These are phyloP conservation scores for Entamoeba invadens DNA, from an alignment of 208 protist genomes.

Conservation along the genomic window DNA sequence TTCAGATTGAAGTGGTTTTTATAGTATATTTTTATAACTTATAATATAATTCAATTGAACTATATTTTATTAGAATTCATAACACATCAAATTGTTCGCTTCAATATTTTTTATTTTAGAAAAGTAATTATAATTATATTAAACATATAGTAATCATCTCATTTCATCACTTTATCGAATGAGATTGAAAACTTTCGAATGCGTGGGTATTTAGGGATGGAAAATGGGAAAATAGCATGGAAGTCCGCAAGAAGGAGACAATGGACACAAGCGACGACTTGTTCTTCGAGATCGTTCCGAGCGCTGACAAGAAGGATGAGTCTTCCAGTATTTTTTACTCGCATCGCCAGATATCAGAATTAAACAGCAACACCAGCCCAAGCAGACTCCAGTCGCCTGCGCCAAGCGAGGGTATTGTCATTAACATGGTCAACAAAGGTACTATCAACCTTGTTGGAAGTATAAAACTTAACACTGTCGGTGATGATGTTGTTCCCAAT, in stretches of 20 bases:
- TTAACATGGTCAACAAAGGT: background rate
- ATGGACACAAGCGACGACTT: background rate
- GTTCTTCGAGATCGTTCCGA: background rate
- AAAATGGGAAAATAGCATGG: too few relatives aligned
- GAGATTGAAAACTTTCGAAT: too few relatives aligned
- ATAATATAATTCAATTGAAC: too few relatives aligned
- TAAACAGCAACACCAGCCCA: background rate
- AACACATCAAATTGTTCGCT: too few relatives aligned
- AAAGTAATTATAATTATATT: too few relatives aligned
- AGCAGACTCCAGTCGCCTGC: background rate
- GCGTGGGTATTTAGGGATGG: too few relatives aligned
- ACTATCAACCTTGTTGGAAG: background rate
- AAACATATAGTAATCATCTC: too few relatives aligned
- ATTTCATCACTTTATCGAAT: too few relatives aligned
- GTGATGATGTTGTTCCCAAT: background rate
- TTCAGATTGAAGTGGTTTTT: too few relatives aligned
- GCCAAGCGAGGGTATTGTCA: background rate
- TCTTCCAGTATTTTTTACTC: background rate
- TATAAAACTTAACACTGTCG: background rate
- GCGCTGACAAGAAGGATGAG: background rate
- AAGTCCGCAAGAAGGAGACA: background rate
- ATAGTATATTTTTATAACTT: too few relatives aligned
- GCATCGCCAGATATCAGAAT: background rate
- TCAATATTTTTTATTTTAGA: too few relatives aligned
- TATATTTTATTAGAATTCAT: too few relatives aligned